Conservation (phyloP, 257 asterid species). For the Solanum chmielewskii region DNA sequence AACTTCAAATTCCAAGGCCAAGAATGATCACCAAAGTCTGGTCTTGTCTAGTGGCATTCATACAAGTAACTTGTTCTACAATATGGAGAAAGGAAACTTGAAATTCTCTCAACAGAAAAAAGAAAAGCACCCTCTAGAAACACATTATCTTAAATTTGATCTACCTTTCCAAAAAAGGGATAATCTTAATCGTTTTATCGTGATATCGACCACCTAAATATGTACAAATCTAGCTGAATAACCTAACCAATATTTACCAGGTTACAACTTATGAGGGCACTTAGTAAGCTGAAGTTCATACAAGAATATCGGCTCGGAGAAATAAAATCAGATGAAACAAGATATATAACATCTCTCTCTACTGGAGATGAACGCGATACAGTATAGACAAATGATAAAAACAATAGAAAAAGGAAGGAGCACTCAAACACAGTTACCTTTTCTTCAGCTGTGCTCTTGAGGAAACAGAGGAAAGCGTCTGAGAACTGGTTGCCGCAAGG, state of each 20-base stretch:
- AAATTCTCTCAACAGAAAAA: not conserved
- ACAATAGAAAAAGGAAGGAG: not conserved
- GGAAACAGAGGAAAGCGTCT: slow-evolving; percentile 76
- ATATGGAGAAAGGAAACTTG: not conserved
- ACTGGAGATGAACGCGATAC: not conserved
- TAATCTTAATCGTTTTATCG: not conserved
- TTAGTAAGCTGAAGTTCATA: not conserved
- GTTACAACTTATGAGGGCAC: not conserved
- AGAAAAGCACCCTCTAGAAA: not conserved
- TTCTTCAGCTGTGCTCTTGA: slow-evolving; percentile 81
- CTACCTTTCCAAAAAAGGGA: not conserved
- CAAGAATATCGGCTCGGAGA: not conserved
- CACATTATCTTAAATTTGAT: not conserved
- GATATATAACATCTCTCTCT: not conserved
- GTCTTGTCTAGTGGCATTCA: not conserved
- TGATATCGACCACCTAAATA: not conserved
- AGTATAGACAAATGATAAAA: not conserved
- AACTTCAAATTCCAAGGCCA: not conserved
- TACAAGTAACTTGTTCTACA: not conserved
- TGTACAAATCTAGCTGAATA: not conserved
- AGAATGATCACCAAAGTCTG: not conserved
- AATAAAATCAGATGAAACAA: not conserved
- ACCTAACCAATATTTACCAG: not conserved
- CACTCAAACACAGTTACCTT: slow-evolving; percentile 17
- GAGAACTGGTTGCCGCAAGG: slow-evolving; percentile 84